Evolutionary conservation across 2,329 filamentous ascomycete species (phyloP).

Genomic region (Biscogniauxia mediterranea): DNA sequence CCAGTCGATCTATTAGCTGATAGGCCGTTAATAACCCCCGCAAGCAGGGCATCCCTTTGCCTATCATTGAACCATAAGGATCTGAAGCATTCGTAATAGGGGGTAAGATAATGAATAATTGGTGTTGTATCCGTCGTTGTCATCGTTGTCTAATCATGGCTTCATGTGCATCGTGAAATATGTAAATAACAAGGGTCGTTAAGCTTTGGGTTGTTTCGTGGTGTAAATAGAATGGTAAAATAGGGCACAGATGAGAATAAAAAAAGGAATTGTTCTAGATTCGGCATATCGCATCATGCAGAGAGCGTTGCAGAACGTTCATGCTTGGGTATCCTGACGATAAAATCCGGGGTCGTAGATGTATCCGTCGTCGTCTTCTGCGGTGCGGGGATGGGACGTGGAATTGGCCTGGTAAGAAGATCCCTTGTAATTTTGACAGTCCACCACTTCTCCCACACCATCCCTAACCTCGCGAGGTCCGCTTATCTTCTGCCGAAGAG

Average conservation of each 20-base stretch:
- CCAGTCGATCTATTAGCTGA: not conserved
- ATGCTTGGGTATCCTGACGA: not conserved
- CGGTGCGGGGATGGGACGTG: not conserved
- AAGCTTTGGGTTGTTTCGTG: not conserved
- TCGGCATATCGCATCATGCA: not conserved
- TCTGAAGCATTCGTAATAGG: not conserved
- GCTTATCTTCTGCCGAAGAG: conserved; percentile 60
- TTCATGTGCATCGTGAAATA: conserved; percentile 3
- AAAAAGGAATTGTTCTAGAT: not conserved
- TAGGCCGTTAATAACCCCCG: not conserved
- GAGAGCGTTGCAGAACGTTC: not conserved
- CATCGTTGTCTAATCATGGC: not conserved
- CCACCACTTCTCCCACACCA: conserved; percentile 56
- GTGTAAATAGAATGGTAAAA: not conserved
- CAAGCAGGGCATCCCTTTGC: not conserved
- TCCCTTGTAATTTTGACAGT: conserved; percentile 41
- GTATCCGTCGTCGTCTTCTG: not conserved
- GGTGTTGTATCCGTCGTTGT: not conserved
- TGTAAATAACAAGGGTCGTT: conserved; percentile 4
- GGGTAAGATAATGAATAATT: not conserved
- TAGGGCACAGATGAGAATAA: not conserved
- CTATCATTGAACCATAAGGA: not conserved
- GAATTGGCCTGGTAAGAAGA: conserved; percentile 29
- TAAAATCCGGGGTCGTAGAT: not conserved
- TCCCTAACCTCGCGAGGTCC: conserved; percentile 57